Conservation (phyloP, 176 grass and related monocot genomes). For the Cenchrus americanus region DNA sequence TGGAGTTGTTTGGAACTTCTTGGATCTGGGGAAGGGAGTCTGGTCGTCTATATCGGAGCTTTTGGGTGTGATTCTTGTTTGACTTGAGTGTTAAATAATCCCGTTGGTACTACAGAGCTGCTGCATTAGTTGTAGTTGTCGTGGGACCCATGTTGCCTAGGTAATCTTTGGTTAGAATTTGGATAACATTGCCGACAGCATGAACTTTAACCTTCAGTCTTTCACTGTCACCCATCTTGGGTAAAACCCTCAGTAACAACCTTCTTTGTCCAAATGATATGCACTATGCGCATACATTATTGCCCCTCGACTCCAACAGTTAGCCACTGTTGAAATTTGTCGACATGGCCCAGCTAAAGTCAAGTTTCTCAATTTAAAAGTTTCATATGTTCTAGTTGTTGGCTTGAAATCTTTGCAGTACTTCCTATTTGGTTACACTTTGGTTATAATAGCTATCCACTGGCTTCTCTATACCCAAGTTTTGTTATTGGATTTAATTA, state of each 20-base stretch:
- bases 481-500: background rate
- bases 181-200: background rate
- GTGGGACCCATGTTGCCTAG: background rate
- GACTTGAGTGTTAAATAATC: slow-evolving; percentile 7
- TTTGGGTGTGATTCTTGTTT: slow-evolving; percentile 35
- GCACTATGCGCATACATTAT: background rate
- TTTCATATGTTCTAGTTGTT: background rate
- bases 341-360: background rate
- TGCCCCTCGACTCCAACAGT: background rate
- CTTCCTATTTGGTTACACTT: background rate
- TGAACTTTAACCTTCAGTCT: background rate
- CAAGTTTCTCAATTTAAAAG: background rate
- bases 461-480: background rate
- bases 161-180: slow-evolving; percentile 24
- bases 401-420: background rate
- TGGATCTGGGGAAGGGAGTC: slow-evolving; percentile 14
- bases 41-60: background rate
- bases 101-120: background rate
- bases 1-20: slow-evolving; percentile 15
- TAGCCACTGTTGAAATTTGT: background rate
- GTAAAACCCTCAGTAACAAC: background rate
- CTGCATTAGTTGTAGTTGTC: slow-evolving; percentile 12
- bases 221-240: background rate
- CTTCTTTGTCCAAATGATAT: background rate
- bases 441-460: slow-evolving; percentile 9